Percentiles rank a stretch among this genome's conserved stretches.
Evolutionary conservation across 2,329 filamentous ascomycete species (phyloP).

Genomic region (Blumeria graminis): DNA sequence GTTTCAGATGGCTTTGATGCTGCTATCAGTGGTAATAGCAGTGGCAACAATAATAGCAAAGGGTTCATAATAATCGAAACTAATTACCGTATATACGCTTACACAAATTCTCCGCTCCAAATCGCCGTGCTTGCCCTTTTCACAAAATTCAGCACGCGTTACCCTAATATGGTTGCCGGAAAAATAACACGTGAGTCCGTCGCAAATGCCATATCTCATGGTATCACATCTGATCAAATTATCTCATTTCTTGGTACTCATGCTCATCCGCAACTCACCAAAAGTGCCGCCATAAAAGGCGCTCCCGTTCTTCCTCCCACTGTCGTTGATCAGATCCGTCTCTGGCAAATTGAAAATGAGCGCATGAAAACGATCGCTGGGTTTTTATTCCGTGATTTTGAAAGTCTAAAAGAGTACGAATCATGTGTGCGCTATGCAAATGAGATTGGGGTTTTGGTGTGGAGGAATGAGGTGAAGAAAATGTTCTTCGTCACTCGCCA

Average conservation of each 20-base stretch:
- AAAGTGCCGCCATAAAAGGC: slow-evolving; percentile 19
- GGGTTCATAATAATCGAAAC: slow-evolving; percentile 94
- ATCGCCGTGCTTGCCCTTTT: slow-evolving; percentile 88
- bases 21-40: slow-evolving; percentile 22
- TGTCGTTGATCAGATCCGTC: slow-evolving; percentile 85
- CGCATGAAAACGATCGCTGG: slow-evolving; percentile 66
- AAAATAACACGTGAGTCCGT: slow-evolving; percentile 77
- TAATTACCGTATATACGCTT: slow-evolving; percentile 93
- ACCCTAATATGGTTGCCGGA: slow-evolving; percentile 81
- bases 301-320: slow-evolving; percentile 67
- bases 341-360: slow-evolving; percentile 96
- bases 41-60: slow-evolving; percentile 21
- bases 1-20: slow-evolving; percentile 44
- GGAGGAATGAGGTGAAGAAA: slow-evolving; percentile 55
- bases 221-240: slow-evolving; percentile 89
- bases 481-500: slow-evolving; percentile 84
- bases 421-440: slow-evolving; percentile 57
- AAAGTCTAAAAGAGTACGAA: slow-evolving; percentile 42
- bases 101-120: slow-evolving; percentile 80
- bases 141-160: slow-evolving; percentile 65
- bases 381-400: slow-evolving; percentile 79
- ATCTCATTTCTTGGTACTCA: slow-evolving; percentile 80
- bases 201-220: slow-evolving; percentile 61
- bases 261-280: slow-evolving; percentile 78
- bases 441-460: slow-evolving; percentile 72